Base-by-base conservation (phyloP, 495 filamentous ascomycete genomes). In the Penicillium antarcticum region DNA sequence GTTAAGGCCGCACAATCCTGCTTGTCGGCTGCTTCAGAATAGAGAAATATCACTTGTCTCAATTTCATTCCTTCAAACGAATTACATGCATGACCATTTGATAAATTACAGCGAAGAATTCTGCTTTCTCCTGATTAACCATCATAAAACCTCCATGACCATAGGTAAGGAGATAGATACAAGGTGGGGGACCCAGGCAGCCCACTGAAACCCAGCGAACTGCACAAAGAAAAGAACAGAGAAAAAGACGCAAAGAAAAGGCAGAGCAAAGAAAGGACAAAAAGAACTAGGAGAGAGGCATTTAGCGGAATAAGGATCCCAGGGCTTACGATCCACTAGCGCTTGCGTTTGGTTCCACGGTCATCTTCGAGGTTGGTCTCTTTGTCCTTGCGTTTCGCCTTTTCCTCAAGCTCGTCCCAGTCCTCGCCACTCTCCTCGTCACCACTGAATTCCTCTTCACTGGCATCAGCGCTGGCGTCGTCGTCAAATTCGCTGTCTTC, bases 401-500 rank as follows among this genome's bases (percentile, higher is more conserved):
- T 95, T 71, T 83, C 81, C 74, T 96, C 91, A 53, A 95, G 62
- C 66, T 92, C 90, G 65, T 96, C 91, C 91, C 90, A 95, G 54
- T 92, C 89, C 66, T 95, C 90, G 36, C 89, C 91, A 55, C 85
- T 88, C 42, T 89, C 87, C 31, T 91, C 89, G 2, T 91, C 88
- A 17, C 80, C 85, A 44, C 82, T 87, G 54, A 87, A 84, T 16
- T 82, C 87, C 49, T 55, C 87, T 48, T 90, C 83, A 56, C 81
- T 86, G 11, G 78, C 86, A 34, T 90, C 88, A 2, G 83, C 89
- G 34, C 85, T 89, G 2, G 90, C 91, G 67, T 95, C 87, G 54
- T 91, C 91, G 67, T 96, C 92, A 65, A 91, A 97, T 16, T 96
- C 92, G 18, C 84, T 90, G 34, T 92, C 94, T 35, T 95, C 92